phyloP scores from a whole-genome alignment of 2,329 filamentous ascomycete genomes.

The Trichoderma brevicompactum region DNA sequence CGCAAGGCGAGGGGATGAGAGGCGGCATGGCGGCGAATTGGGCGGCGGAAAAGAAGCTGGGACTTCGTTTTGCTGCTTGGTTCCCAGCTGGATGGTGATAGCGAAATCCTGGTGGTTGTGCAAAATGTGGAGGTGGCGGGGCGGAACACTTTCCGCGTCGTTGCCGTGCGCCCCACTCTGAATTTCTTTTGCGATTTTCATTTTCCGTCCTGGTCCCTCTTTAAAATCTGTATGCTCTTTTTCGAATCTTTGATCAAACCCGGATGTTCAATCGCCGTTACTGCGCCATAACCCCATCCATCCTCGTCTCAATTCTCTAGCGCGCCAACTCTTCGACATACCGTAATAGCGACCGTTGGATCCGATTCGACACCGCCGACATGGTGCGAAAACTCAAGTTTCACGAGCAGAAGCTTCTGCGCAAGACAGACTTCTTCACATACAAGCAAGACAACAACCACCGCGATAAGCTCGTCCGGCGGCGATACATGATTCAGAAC shows the following conservation, averaged over 20 bases:
- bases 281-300: neutral
- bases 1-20: conserved; percentile 40
- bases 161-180: conserved; percentile 15
- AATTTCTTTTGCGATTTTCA: conserved; percentile 1
- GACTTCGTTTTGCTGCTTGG: neutral
- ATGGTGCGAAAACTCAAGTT: conserved; percentile 98
- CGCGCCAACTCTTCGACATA: neutral
- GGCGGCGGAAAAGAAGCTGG: neutral
- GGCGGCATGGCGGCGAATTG: conserved; percentile 44
- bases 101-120: conserved; percentile 26
- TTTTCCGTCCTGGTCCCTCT: neutral
- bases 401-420: conserved; percentile 95
- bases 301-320: neutral
- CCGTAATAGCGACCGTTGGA: neutral
- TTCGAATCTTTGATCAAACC: no score
- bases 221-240: no score
- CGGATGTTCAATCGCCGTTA: no score
- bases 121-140: conserved; percentile 22
- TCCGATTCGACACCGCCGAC: conserved; percentile 35
- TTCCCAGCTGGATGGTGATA: conserved; percentile 1
- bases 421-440: conserved; percentile 89
- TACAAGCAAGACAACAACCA: conserved; percentile 89
- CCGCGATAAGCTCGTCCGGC: conserved; percentile 76
- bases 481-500: conserved; percentile 90
- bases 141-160: conserved; percentile 24